Conservation (phyloP, 352 stramenopile species). For the Phytophthora cryptogea region DNA sequence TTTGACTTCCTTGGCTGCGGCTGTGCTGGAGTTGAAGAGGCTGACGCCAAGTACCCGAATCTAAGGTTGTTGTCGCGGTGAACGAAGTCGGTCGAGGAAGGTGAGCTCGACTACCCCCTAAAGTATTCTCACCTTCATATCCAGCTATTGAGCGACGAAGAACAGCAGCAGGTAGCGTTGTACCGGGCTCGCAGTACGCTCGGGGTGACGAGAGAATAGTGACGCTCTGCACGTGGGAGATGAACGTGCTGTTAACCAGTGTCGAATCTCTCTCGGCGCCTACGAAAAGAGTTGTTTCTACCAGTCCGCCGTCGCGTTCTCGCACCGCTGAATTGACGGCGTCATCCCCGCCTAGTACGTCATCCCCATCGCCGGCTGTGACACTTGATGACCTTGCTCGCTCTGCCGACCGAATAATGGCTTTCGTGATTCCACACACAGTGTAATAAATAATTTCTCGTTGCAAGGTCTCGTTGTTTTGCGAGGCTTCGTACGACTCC, state of each 20-base stretch:
- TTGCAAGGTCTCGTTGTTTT: slow-evolving; percentile 76
- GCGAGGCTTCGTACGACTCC: slow-evolving; percentile 48
- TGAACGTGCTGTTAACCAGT: slow-evolving; percentile 48
- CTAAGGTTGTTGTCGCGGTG: slow-evolving; percentile 14
- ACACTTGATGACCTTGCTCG: slow-evolving; percentile 31
- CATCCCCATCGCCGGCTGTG: slow-evolving; percentile 8
- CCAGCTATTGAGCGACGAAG: slow-evolving; percentile 20
- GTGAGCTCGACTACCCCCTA: not conserved
- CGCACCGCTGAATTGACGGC: slow-evolving; percentile 30
- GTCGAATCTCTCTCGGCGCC: slow-evolving; percentile 57
- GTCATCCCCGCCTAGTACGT: slow-evolving; percentile 21
- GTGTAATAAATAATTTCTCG: slow-evolving; percentile 89
- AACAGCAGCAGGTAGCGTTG: not conserved
- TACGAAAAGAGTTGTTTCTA: slow-evolving; percentile 52
- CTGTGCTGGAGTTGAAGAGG: slow-evolving; percentile 28
- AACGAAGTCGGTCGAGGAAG: slow-evolving; percentile 30
- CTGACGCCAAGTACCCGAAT: slow-evolving; percentile 19
- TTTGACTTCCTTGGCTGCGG: slow-evolving; percentile 26
- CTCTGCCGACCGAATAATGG: slow-evolving; percentile 61
- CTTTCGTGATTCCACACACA: slow-evolving; percentile 77
- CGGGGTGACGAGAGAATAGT: slow-evolving; percentile 51
- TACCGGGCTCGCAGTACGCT: slow-evolving; percentile 46
- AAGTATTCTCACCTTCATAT: slow-evolving; percentile 5
- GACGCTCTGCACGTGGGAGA: slow-evolving; percentile 51
- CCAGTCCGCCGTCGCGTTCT: slow-evolving; percentile 16